A percentile compares a stretch with the other conserved stretches of the same genome.
Conservation (phyloP, 495 filamentous ascomycete species). For the Lepraria neglecta region DNA sequence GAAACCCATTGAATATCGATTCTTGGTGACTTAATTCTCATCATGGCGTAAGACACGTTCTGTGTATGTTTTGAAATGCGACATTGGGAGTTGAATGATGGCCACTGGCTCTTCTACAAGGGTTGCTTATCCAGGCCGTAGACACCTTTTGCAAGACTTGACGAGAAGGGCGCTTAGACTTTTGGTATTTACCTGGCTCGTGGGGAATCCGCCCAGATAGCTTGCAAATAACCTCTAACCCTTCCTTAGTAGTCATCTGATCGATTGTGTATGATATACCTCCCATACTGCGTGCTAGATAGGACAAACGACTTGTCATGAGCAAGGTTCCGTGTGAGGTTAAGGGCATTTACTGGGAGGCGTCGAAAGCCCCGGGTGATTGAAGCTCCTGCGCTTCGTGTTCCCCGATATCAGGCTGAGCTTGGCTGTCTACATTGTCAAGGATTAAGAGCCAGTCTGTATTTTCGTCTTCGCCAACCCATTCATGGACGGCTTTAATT, state of each 20-base stretch:
- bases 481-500: not conserved
- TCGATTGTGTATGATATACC: not conserved
- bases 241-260: slow-evolving; percentile 2
- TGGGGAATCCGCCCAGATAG: not conserved
- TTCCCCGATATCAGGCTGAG: not conserved
- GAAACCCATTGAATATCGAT: too few species aligned
- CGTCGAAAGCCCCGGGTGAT: not conserved
- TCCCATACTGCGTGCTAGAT: not conserved
- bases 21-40: too few species aligned
- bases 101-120: too few species aligned
- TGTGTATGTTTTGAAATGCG: too few species aligned
- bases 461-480: not conserved
- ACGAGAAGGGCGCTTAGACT: too few species aligned
- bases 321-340: not conserved
- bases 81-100: too few species aligned
- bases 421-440: not conserved
- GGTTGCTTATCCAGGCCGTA: too few species aligned
- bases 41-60: too few species aligned
- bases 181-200: not conserved
- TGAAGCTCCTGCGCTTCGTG: not conserved
- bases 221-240: not conserved
- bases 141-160: too few species aligned
- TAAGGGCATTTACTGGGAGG: not conserved
- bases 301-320: slow-evolving; percentile 1
- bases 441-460: not conserved